Conservation (phyloP, 2,329 filamentous ascomycete species). For the Ceratocystis papillata region DNA sequence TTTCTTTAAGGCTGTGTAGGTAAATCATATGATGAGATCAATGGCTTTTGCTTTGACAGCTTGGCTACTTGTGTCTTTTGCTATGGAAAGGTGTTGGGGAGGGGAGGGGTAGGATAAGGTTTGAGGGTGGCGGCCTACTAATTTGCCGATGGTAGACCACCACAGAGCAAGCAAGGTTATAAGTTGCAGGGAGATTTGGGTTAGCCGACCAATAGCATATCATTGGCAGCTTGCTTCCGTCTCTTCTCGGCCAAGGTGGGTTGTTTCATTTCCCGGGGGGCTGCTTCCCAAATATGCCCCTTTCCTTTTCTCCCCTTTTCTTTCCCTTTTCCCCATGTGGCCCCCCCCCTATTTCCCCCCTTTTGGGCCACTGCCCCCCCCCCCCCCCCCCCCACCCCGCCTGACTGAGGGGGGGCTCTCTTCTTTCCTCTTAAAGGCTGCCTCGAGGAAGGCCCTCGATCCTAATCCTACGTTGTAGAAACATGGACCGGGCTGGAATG, state of each 20-base stretch:
- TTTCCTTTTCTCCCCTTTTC: neutral
- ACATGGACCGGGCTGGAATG: constrained; percentile 6
- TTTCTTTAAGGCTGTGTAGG: neutral
- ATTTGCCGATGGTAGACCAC: too few species aligned
- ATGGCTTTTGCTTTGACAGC: neutral
- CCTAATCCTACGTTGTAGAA: constrained; percentile 10
- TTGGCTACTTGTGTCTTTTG: neutral
- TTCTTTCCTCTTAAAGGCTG: neutral
- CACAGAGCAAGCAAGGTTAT: too few species aligned
- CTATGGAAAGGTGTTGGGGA: neutral
- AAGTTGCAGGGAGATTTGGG: neutral
- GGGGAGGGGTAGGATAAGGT: neutral
- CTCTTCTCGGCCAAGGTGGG: neutral
- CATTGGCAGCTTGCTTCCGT: neutral
- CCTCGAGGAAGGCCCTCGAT: constrained; percentile 3
- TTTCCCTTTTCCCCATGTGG: neutral
- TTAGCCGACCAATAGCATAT: neutral
- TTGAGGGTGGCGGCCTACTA: neutral
- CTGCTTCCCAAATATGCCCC: neutral
- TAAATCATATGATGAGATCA: neutral
- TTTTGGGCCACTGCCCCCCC: neutral
- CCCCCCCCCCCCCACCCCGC: neutral
- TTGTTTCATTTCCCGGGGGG: neutral
- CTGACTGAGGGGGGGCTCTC: neutral
- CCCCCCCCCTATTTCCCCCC: neutral